Base-by-base conservation (phyloP, 2,329 filamentous ascomycete species). In the Fragosphaeria purpurea region DNA sequence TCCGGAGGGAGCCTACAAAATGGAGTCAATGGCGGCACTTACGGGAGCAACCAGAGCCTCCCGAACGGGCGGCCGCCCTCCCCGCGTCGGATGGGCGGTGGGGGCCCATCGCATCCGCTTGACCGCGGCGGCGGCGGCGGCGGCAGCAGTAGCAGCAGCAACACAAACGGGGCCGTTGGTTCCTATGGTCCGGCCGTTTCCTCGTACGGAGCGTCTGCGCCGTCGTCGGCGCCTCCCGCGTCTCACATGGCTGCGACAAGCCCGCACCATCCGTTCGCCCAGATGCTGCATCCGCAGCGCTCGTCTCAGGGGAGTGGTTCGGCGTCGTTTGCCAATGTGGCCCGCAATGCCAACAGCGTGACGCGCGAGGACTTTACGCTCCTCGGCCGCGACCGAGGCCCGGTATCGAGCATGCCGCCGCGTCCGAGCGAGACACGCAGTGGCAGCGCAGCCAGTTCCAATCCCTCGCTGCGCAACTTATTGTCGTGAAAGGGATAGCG, bases 391-490 rank as follows among this genome's bases (percentile, higher is more conserved):
- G 44, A 50, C 47, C 40, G 51, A 1, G 45, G 22, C 31, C 46
- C 50, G 7, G 55, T 59, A 58, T 41, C 62, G 42, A 30, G 13
- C 46, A 46, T 56, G 46, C 47, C 51, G 39, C 59, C 62, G 35
- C 58, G 58, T 44, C 55, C 63, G 43, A 51, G 63, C 48, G 73
- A 77, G 46, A 63, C 55, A 22, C 69, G 75, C 45, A 70, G 74
- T 35, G 67, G 74, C 34, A 77, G 76, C 47, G 84, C 84, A n/a
- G 85, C 85, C 4, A 89, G 86, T 60, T 84, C 85, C 12, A 89
- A 82, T 60, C 85, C 86, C 9, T 88, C 85, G 8, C 65, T 90
- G 54, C 79, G 82, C 58, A 89, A 90, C 60, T 66, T 90, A 46
- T 73, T 90, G 49, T 84, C 80, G 45, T 88, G 38, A 48, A 13